These are phyloP conservation scores for Candida fluviatilis DNA, from an alignment of 805 yeast genomes.

Conservation along the genomic window DNA sequence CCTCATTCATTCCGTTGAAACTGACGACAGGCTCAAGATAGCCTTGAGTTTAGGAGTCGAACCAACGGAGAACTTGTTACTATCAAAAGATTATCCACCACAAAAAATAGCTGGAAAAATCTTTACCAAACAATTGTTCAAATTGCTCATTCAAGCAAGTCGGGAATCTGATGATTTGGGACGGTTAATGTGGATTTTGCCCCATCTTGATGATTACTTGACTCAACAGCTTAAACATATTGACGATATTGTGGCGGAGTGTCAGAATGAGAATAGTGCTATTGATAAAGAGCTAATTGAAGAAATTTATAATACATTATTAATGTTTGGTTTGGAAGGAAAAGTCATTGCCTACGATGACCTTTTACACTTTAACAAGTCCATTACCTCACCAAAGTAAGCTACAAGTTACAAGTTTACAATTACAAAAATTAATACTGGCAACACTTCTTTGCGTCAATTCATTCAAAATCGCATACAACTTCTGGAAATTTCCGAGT, in stretches of 20 bases:
- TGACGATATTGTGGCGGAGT: constrained; percentile 4
- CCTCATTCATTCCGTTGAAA: constrained; percentile 19
- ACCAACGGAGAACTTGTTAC: constrained; percentile 4
- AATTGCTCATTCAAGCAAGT: constrained; percentile 19
- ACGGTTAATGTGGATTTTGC: constrained; percentile 32
- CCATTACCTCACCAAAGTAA: no score
- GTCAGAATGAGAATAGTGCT: not conserved
- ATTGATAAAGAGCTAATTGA: constrained; percentile 14
- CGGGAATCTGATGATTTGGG: constrained; percentile 26
- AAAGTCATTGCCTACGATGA: constrained; percentile 18
- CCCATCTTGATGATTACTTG: constrained; percentile 24
- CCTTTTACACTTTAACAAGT: constrained; percentile 14
- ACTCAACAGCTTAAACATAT: constrained; percentile 3
- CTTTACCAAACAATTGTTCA: constrained; percentile 19
- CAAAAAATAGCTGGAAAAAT: constrained; percentile 13
- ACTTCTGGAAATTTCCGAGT: no score
- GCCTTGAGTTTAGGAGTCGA: constrained; percentile 9
- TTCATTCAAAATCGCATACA: no score
- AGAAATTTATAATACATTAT: constrained; percentile 16
- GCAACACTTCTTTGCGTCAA: no score
- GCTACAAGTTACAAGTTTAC: no score
- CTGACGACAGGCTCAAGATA: constrained; percentile 3
- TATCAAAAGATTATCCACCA: not conserved
- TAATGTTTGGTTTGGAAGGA: constrained; percentile 25
- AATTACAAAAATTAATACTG: no score